A percentile compares a stretch with the other conserved stretches of the same genome.
Evolutionary conservation across 2,329 filamentous ascomycete genomes (phyloP).

Genomic region (Hyphodiscus sp.): DNA sequence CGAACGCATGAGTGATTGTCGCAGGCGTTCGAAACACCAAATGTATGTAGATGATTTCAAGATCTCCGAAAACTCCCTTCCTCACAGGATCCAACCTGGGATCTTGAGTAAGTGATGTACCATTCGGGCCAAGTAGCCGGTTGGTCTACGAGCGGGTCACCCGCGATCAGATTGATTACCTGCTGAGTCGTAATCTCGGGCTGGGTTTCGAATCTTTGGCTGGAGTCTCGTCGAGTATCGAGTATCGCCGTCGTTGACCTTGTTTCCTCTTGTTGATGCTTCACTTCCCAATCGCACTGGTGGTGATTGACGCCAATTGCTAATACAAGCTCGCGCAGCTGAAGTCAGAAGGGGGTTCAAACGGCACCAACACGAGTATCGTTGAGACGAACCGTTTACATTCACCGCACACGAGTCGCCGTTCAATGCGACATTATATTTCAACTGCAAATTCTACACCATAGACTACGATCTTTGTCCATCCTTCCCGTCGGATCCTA

Average conservation of each 20-base stretch:
- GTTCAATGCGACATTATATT: constrained; percentile 18
- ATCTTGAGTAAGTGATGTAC: background rate
- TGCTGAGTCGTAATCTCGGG: constrained; percentile 6
- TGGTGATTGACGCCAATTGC: constrained; percentile 11
- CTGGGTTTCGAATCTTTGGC: constrained; percentile 10
- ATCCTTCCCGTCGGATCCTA: constrained; percentile 22
- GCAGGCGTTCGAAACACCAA: constrained; percentile 27
- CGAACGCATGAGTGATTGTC: constrained; percentile 24
- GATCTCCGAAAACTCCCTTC: background rate
- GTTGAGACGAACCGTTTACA: constrained; percentile 7
- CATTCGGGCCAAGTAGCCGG: background rate
- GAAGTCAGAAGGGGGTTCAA: background rate
- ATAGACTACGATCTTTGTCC: constrained; percentile 21
- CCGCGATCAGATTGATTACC: constrained; percentile 7
- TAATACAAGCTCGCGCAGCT: constrained; percentile 14
- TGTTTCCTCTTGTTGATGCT: background rate
- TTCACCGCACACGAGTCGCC: constrained; percentile 4
- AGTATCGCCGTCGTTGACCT: background rate
- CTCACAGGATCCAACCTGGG: background rate
- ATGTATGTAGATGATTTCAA: constrained; percentile 25
- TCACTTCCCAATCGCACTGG: constrained; percentile 3
- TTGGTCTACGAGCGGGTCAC: background rate
- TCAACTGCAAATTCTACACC: constrained; percentile 6
- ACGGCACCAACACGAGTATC: background rate
- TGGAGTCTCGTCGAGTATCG: constrained; percentile 2